Evolutionary conservation across 2,329 filamentous ascomycete genomes (phyloP), one percentile per base, ranked within the genome.

Genomic region (Monosporascus ibericus): DNA sequence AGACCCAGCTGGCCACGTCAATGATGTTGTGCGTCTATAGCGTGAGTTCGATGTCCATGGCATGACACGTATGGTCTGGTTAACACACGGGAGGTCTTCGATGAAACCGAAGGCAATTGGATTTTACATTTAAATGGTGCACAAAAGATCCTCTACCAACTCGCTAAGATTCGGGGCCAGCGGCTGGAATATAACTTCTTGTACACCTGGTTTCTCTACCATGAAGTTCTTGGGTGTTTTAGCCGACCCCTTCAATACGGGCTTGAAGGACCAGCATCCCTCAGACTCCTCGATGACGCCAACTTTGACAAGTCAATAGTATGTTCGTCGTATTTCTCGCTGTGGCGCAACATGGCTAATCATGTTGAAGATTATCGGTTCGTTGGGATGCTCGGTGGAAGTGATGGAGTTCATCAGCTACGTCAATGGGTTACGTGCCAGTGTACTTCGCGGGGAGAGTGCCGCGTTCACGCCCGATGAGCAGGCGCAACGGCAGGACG

Each of bases 11-110:
- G 48, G 73, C 75, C 15, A 70, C 73, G 14, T 75, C 72, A 7
- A 75, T 77, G 75, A 77, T 78, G 74, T 67, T 77, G 6, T 77
- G 74, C 49, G 74, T 77, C 17, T 76, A 77, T 53, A 75, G 73
- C 59, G 74, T 76, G 55, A 60, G 71, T 55, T 6, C 17, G 22
- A 36, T 27, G n/a, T 17, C 8, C 27, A 44, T 20, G 2, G 7
- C 39, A 14, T 3, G 24, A 24, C 15, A 27, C 20, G 47, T 38
- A 30, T 22, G 25, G 7, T 7, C 9, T 20, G 48, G 47, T 57
- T 65, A 53, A 63, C 48, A 6, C 2, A 7, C 6, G 5, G 40
- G 51, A 76, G 74, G 74, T 77, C 14, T 77, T 78, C 58, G 75
- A 77, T 52, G 72, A 75, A 49, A 69, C 65, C 0, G 75, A 77